Conservation (phyloP, 2,329 filamentous ascomycete species). For the Lizonia empirigonia region DNA sequence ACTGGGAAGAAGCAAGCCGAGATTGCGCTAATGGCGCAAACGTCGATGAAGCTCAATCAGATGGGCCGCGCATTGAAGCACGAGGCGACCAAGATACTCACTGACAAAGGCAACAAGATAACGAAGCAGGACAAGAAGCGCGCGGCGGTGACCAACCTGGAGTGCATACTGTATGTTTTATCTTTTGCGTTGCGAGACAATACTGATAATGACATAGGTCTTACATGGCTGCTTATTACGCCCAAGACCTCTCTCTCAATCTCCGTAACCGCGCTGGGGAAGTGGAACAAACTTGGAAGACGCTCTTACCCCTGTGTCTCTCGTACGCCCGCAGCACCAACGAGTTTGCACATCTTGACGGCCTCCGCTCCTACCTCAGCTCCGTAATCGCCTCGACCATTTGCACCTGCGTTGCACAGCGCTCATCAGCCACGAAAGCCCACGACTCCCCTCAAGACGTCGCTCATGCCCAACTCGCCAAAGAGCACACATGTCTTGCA, state of each 20-base stretch:
- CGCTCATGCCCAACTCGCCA: conserved; percentile 29
- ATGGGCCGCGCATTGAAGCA: conserved; percentile 56
- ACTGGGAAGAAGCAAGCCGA: conserved; percentile 41
- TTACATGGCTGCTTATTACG: conserved; percentile 48
- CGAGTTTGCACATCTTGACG: conserved; percentile 47
- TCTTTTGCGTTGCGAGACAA: neutral
- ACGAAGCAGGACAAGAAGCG: conserved; percentile 45
- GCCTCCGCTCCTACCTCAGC: conserved; percentile 50
- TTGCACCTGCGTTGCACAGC: conserved; percentile 40
- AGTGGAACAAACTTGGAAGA: conserved; percentile 47
- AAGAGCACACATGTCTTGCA: conserved; percentile 26
- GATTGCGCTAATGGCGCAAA: conserved; percentile 45
- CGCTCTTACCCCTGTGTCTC: conserved; percentile 43
- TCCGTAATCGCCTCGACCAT: conserved; percentile 50
- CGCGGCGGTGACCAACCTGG: conserved; percentile 51
- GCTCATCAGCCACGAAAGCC: conserved; percentile 19
- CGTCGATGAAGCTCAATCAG: conserved; percentile 49
- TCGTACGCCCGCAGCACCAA: conserved; percentile 41
- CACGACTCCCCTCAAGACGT: conserved; percentile 40
- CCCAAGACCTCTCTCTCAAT: conserved; percentile 38
- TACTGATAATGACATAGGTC: conserved; percentile 35
- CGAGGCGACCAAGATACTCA: conserved; percentile 47
- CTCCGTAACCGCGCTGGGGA: conserved; percentile 41
- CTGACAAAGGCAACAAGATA: conserved; percentile 28
- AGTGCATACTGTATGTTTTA: conserved; percentile 50